Conservation (phyloP, 129 eudicot species). For the Lactuca sativa region DNA sequence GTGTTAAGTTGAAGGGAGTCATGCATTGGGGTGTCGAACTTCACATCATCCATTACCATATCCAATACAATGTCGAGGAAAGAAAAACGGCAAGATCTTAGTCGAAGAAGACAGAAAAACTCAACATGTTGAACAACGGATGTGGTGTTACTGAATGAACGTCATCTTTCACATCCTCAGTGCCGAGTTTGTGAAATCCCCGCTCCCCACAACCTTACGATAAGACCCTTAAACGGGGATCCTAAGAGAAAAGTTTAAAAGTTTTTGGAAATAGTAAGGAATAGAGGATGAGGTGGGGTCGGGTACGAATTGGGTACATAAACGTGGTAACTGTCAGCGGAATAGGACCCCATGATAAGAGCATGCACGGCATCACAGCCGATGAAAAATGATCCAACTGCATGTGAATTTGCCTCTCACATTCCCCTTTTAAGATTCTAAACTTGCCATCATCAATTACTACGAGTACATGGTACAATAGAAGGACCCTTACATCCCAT, state of each 20-base stretch:
- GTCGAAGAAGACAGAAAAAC: too few relatives aligned
- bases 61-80: too few relatives aligned
- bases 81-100: too few relatives aligned
- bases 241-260: not conserved
- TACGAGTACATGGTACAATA: conserved; percentile 29
- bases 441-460: conserved; percentile 16
- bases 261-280: not conserved
- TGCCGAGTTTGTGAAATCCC: too few relatives aligned
- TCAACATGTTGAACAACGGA: too few relatives aligned
- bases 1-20: too few relatives aligned
- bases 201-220: too few relatives aligned
- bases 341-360: conserved; percentile 33
- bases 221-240: not conserved
- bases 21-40: too few relatives aligned
- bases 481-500: not conserved
- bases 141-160: too few relatives aligned
- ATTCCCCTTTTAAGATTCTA: conserved; percentile 34
- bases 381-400: conserved; percentile 34
- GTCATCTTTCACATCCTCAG: too few relatives aligned
- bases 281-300: conserved; percentile 11
- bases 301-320: conserved; percentile 31
- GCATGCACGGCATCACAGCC: conserved; percentile 36
- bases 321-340: conserved; percentile 28
- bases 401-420: conserved; percentile 34
- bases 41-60: too few relatives aligned